Conservation (phyloP, 257 asterid species). For the Lycium ferocissimum region DNA sequence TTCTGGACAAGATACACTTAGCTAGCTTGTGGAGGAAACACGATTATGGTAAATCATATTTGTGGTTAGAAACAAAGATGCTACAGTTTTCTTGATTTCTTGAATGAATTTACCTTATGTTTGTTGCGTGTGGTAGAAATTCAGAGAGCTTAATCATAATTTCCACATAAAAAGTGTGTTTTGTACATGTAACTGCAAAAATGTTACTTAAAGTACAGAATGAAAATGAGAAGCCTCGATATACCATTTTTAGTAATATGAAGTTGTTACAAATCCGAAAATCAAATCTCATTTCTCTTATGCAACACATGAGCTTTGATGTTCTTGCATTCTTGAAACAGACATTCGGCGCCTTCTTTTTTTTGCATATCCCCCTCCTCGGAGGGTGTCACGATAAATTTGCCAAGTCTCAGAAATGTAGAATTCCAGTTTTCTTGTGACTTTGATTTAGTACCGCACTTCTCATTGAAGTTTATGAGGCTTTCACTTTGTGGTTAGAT, state of each 20-base stretch:
- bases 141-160: neutral
- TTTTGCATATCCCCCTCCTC: neutral
- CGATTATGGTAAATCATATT: neutral
- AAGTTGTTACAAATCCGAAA: slow-evolving; percentile 83
- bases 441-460: neutral
- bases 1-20: neutral
- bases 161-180: neutral
- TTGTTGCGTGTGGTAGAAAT: neutral
- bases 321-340: neutral
- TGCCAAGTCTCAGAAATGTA: neutral
- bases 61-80: neutral
- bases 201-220: slow-evolving; percentile 49
- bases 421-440: neutral
- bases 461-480: neutral
- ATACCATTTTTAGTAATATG: slow-evolving; percentile 81
- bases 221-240: slow-evolving; percentile 78
- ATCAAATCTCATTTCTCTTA: slow-evolving; percentile 38
- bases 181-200: neutral
- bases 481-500: neutral
- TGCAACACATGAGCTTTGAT: neutral
- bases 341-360: neutral
- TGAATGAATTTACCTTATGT: neutral
- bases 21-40: neutral
- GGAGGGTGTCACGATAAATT: neutral
- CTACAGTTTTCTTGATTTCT: neutral